These are phyloP conservation scores for Penicillium sp. DNA, from an alignment of 2,329 filamentous ascomycete genomes.

Conservation along the genomic window DNA sequence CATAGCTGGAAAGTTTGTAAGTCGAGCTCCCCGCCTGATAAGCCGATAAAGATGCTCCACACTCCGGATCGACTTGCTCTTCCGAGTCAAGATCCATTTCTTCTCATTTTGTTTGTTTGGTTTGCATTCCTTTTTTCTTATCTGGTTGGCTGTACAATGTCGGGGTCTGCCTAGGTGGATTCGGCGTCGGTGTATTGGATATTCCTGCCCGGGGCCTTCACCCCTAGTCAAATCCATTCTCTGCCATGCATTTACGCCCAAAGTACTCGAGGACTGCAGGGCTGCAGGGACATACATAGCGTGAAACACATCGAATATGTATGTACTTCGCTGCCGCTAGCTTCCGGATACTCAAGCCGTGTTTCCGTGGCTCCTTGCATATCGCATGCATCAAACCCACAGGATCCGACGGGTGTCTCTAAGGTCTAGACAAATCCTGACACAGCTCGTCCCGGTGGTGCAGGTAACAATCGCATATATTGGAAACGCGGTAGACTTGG, in stretches of 20 bases:
- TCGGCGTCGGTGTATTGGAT: background rate
- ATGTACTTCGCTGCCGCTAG: slow-evolving; percentile 11
- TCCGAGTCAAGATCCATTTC: slow-evolving; percentile 7
- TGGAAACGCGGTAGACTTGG: background rate
- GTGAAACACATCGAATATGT: slow-evolving; percentile 30
- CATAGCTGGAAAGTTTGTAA: background rate
- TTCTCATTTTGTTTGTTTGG: background rate
- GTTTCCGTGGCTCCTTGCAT: slow-evolving; percentile 72
- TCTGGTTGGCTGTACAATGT: background rate
- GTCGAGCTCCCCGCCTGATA: slow-evolving; percentile 19
- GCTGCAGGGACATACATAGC: background rate
- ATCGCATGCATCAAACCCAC: slow-evolving; percentile 66
- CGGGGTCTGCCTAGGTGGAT: background rate
- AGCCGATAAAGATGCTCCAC: slow-evolving; percentile 21
- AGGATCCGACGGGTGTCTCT: slow-evolving; percentile 62
- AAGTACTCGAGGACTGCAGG: background rate
- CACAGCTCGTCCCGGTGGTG: slow-evolving; percentile 21
- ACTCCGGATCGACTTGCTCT: slow-evolving; percentile 36
- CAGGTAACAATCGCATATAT: background rate
- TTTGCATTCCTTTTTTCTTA: background rate
- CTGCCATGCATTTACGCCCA: background rate
- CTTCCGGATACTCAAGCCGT: slow-evolving; percentile 54
- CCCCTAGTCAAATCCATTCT: background rate
- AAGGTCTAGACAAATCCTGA: slow-evolving; percentile 53
- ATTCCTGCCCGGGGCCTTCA: background rate